Base-by-base conservation (phyloP, 2,329 filamentous ascomycete species). In the Aspergillus flavus region DNA sequence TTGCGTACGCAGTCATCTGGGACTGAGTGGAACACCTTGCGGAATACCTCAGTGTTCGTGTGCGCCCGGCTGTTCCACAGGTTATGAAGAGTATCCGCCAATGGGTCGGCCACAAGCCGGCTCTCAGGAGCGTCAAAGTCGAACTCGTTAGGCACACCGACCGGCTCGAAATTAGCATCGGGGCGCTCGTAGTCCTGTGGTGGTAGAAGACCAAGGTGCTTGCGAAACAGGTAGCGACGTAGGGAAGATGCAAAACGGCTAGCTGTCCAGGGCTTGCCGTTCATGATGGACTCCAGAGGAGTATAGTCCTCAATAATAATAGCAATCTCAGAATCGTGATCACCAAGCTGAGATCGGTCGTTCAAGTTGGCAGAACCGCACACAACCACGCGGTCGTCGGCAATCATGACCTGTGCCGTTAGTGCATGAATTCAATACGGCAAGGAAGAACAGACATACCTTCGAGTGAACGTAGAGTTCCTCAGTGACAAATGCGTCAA, bases 301-400 rank as follows among this genome's bases (percentile, higher is more conserved):
- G 89, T 88, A 0, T 87, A 90, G 75, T 98, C 94, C 72, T 96
- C 90, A 85, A 97, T 91, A 53, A 98, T 89, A 60, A 97, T 91
- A 45, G 91, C 91, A 45, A 98, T 85, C 76, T 98, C 94, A 56
- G 91, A 95, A 77, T 98, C 94, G 77, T 97, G 94, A 69, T 90
- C 87, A 16, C 94, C 94, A 6, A 95, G 81, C 78, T 97, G 94
- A 57, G 92, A 88, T 60, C 94, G 90, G 75, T 98, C 94, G 76
- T 97, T 98, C 71, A 97, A 84, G 78, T 97, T 98, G 67, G 91
- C 92, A 30, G 90, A 93, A 21, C 93, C 93, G 74, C 93, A 95
- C 59, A 97, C 87, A 1, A 91, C 93, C 55, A 93, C 85, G 59
- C 89, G 88, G 76, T 98, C 94, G 74, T 98, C 94, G 1, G 90